Conservation (phyloP, 2,329 filamentous ascomycete genomes). For the Colletotrichum caudatum region DNA sequence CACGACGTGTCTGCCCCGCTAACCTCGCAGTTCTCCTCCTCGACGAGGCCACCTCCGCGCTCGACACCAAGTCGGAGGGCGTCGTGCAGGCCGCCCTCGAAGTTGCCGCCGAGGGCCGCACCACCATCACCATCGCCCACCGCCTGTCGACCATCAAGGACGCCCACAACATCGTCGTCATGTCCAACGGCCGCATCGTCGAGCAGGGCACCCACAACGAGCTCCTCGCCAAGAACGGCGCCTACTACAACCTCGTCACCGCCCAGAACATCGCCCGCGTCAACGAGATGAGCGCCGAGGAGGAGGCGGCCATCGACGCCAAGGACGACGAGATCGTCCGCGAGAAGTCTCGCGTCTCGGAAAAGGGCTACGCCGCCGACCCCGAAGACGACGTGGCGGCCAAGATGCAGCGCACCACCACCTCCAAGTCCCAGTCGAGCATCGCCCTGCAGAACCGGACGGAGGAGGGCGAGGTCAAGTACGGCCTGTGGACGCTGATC, state of each 20-base stretch:
- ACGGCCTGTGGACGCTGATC: slow-evolving; percentile 80
- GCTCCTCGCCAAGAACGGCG: slow-evolving; percentile 75
- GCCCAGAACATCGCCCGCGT: slow-evolving; percentile 83
- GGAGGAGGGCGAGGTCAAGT: slow-evolving; percentile 66
- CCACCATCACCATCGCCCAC: slow-evolving; percentile 96
- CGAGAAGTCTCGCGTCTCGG: slow-evolving; percentile 57
- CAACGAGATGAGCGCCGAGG: slow-evolving; percentile 64
- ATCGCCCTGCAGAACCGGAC: slow-evolving; percentile 71
- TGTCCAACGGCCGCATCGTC: slow-evolving; percentile 85
- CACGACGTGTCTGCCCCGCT: slow-evolving; percentile 28
- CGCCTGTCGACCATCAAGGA: slow-evolving; percentile 93
- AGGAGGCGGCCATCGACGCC: slow-evolving; percentile 63
- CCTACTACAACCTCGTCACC: slow-evolving; percentile 88
- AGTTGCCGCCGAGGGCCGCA: slow-evolving; percentile 84
- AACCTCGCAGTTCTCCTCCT: slow-evolving; percentile 76
- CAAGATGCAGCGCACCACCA: slow-evolving; percentile 67
- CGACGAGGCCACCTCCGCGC: slow-evolving; percentile 92
- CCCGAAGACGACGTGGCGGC: slow-evolving; percentile 72
- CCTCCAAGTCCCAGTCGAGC: slow-evolving; percentile 75
- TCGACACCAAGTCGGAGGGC: slow-evolving; percentile 95
- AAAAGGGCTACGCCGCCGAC: slow-evolving; percentile 61
- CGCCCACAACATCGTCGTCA: slow-evolving; percentile 96
- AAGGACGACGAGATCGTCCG: slow-evolving; percentile 64
- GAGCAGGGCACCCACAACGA: slow-evolving; percentile 92
- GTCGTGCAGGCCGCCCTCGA: slow-evolving; percentile 95